Evolutionary conservation across 495 filamentous ascomycete genomes (phyloP).

Genomic region (Amorphotheca resinae): DNA sequence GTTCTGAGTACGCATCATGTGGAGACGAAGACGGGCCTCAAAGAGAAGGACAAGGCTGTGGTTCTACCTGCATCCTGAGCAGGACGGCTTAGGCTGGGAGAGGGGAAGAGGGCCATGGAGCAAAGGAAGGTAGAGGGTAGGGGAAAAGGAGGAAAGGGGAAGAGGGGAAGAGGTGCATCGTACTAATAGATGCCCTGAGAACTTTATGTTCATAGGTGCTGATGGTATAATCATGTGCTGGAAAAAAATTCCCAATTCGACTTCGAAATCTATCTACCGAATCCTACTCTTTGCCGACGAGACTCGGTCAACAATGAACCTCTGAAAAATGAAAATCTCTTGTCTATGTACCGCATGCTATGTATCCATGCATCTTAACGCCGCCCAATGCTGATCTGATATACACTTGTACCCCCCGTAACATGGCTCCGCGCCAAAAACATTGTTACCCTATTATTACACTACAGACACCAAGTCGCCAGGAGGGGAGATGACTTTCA

Average conservation of each 20-base stretch:
- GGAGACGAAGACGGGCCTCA: slow-evolving; percentile 44
- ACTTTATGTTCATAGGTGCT: too few species aligned
- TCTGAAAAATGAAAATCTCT: slow-evolving; percentile 21
- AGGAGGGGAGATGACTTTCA: slow-evolving; percentile 33
- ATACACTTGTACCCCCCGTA: slow-evolving; percentile 16
- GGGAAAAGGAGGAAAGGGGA: too few species aligned
- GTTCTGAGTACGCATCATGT: slow-evolving; percentile 43
- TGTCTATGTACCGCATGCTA: slow-evolving; percentile 11
- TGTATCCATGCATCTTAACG: slow-evolving; percentile 15
- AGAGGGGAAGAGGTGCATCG: too few species aligned
- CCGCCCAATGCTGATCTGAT: slow-evolving; percentile 21
- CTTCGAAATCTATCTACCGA: too few species aligned
- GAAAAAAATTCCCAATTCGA: too few species aligned
- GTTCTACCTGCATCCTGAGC: not conserved
- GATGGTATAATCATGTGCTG: too few species aligned
- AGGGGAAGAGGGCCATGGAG: too few species aligned
- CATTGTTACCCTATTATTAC: slow-evolving; percentile 5
- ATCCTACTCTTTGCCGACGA: too few species aligned
- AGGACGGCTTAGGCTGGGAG: too few species aligned
- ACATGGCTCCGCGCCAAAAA: not conserved
- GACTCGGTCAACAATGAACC: too few species aligned
- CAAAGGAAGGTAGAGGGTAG: too few species aligned
- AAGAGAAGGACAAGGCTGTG: slow-evolving; percentile 27
- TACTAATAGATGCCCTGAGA: too few species aligned
- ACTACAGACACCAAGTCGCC: slow-evolving; percentile 7